Evolutionary conservation across 2,329 filamentous ascomycete genomes (phyloP).

Genomic region (Pseudogymnoascus verrucosus): DNA sequence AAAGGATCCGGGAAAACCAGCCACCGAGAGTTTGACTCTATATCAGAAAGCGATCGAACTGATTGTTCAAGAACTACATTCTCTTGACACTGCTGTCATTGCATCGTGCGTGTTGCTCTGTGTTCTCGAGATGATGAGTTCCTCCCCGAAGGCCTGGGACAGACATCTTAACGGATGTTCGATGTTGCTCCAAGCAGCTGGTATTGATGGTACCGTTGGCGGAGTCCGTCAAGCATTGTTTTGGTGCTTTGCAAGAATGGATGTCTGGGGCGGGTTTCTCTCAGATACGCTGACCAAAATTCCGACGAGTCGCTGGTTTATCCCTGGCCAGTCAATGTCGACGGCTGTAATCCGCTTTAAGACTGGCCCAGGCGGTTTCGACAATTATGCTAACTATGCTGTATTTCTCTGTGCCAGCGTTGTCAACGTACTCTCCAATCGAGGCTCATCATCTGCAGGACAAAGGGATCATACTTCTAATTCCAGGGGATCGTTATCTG

Average conservation of each 20-base stretch:
- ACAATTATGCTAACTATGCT: constrained; percentile 43
- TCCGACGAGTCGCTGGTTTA: constrained; percentile 37
- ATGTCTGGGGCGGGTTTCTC: constrained; percentile 45
- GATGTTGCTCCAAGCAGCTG: constrained; percentile 40
- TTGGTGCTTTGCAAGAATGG: constrained; percentile 48
- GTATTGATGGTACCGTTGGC: constrained; percentile 42
- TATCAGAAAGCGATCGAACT: constrained; percentile 45
- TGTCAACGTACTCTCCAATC: constrained; percentile 30
- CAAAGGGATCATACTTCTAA: no score
- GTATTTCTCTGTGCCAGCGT: constrained; percentile 42
- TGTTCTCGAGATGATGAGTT: constrained; percentile 46
- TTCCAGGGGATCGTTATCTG: constrained; percentile 20
- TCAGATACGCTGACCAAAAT: constrained; percentile 43
- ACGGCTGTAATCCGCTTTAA: constrained; percentile 21
- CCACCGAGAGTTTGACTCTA: constrained; percentile 38
- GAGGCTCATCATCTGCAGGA: constrained; percentile 9
- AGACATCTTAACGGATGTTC: constrained; percentile 46
- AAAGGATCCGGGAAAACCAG: constrained; percentile 32
- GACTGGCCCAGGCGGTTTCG: constrained; percentile 28
- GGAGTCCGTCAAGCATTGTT: constrained; percentile 43
- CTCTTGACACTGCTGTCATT: constrained; percentile 41
- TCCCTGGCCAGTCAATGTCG: no score
- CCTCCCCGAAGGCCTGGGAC: constrained; percentile 40
- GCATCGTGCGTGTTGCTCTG: constrained; percentile 46
- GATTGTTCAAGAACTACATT: constrained; percentile 38